Base-by-base conservation (phyloP, 1,284 basidiomycete species). In the Inonotus obliquus region DNA sequence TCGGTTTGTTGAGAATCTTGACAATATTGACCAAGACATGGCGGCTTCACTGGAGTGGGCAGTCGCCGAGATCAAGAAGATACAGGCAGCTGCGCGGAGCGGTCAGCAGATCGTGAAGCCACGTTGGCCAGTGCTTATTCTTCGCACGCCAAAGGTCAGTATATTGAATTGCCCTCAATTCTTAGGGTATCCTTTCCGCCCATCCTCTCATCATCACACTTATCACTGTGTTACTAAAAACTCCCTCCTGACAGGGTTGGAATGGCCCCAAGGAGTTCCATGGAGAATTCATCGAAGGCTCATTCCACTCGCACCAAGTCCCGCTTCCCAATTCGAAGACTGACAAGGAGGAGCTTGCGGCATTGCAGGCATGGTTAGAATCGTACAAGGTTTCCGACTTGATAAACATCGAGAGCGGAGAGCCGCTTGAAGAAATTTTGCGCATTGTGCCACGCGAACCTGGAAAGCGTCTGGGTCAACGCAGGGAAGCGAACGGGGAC, bases 31-130 rank as follows among this genome's bases (percentile, higher is more conserved):
- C 66, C 78, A 81, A 59, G 83, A 88, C 69, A 82, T 96, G 68
- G 91, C 91, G 2, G 86, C 82, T 0, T 86, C 89, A 13, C 80
- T 96, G 75, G 86, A 91, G 61, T 95, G 92, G 91, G 90, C 89
- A 1, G 74, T 89, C n/a, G 71, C 69, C 13, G 89, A 92, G 73
- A 93, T 94, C 67, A 79, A 76, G 67, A 84, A 81, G 67, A 94
- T 95, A 57, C 93, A 96, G 72, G 72, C 73, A 0, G 89, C 89
- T 1, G 93, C 94, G 6, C 83, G 92, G 44, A 76, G 75, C 10
- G 91, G 89, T 1, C 81, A 85, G 10, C 85, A 92, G 5, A 85
- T 92, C 65, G 76, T 85, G 48, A 94, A 94, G 75, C 92, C 93
- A 17, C 81, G 91, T 52, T 95, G 91, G 91, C 93, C 93, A 3